phyloP scores from a whole-genome alignment of 768 basidiomycete species.

The Cystoderma amianthinum region DNA sequence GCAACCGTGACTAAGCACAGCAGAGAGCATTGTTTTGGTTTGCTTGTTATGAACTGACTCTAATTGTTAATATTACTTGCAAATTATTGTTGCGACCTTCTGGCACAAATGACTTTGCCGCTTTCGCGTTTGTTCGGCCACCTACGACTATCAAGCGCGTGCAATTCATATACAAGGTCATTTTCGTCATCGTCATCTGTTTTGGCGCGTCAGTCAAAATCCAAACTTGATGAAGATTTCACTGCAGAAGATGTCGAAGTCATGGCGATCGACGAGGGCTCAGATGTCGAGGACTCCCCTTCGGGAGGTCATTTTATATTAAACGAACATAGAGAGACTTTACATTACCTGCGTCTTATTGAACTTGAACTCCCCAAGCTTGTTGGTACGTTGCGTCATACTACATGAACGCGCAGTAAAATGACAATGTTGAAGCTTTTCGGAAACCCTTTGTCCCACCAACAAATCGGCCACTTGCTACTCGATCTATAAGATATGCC shows the following conservation, averaged over 20 bases:
- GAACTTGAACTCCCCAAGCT: constrained; percentile 87
- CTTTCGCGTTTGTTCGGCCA: constrained; percentile 2
- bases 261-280: constrained; percentile 36
- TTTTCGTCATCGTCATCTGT: constrained; percentile 19
- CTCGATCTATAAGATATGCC: constrained; percentile 71
- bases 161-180: constrained; percentile 7
- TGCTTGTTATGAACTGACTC: no score
- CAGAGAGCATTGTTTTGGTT: background rate
- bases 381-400: constrained; percentile 43
- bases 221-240: constrained; percentile 30
- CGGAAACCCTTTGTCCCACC: constrained; percentile 77
- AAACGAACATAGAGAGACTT: constrained; percentile 63
- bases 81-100: background rate
- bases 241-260: constrained; percentile 25
- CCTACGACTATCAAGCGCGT: constrained; percentile 3
- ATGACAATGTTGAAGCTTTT: constrained; percentile 46
- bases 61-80: background rate
- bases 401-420: constrained; percentile 6
- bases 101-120: background rate
- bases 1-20: background rate
- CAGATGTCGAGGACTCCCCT: constrained; percentile 57
- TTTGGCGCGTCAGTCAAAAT: constrained; percentile 25
- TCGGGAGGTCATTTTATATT: constrained; percentile 67
- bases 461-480: constrained; percentile 42
- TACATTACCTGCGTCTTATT: constrained; percentile 79